phyloP scores from a whole-genome alignment of 2,329 filamentous ascomycete genomes.

The Zasmidium cellare region DNA sequence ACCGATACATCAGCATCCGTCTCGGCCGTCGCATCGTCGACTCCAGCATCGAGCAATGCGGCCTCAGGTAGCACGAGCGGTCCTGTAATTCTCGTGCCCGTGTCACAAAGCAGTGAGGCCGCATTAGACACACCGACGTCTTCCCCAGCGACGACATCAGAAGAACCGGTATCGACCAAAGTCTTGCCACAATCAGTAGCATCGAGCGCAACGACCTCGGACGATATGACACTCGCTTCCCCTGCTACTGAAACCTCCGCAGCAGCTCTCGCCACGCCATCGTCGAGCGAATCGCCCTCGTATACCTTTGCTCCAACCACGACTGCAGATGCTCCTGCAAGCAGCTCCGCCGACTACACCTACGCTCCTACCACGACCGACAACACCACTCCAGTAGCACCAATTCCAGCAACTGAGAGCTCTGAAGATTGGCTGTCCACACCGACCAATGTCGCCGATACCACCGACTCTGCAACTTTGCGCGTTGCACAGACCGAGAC shows the following conservation, averaged over 20 bases:
- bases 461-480: neutral
- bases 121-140: constrained; percentile 6
- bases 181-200: neutral
- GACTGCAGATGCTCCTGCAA: neutral
- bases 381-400: neutral
- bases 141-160: neutral
- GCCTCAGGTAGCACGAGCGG: neutral
- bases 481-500: neutral
- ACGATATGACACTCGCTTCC: neutral
- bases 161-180: neutral
- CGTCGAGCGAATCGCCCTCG: neutral
- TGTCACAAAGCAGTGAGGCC: constrained; percentile 4
- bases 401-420: neutral
- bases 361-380: constrained; percentile 7
- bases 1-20: neutral
- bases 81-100: constrained; percentile 4
- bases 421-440: neutral
- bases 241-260: neutral
- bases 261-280: neutral
- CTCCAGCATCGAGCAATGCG: neutral
- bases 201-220: neutral
- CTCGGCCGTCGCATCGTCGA: neutral
- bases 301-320: constrained; percentile 1
- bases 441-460: constrained; percentile 5
- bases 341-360: constrained; percentile 6